These are phyloP conservation scores for Tetracentron sinense DNA, from an alignment of 164 flowering plant species.

Conservation along the genomic window DNA sequence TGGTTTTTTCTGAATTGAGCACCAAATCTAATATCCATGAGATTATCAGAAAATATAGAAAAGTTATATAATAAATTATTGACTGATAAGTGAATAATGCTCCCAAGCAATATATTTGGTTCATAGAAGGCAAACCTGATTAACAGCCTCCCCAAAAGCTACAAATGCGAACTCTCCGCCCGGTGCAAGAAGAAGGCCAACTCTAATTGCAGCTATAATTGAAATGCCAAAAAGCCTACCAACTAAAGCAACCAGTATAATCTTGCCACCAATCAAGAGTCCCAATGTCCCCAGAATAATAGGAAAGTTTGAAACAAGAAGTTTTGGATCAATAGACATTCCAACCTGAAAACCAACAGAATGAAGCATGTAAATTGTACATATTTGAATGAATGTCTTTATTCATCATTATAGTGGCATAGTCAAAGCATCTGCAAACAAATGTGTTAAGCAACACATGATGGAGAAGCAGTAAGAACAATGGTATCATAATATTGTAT, in stretches of 20 bases:
- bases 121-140: slow-evolving; percentile 59
- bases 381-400: neutral
- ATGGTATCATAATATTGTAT: no score
- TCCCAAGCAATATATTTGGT: slow-evolving; percentile 7
- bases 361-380: neutral
- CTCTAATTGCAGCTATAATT: slow-evolving; percentile 83
- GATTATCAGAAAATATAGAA: no score
- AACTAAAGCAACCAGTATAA: slow-evolving; percentile 70
- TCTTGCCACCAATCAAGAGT: slow-evolving; percentile 83
- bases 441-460: no score
- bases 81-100: no score
- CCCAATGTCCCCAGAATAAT: slow-evolving; percentile 68
- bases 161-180: slow-evolving; percentile 99
- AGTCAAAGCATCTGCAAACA: neutral
- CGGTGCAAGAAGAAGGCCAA: slow-evolving; percentile 98
- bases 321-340: slow-evolving; percentile 98
- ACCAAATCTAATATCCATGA: no score
- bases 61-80: neutral
- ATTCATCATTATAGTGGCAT: neutral
- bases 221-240: slow-evolving; percentile 90
- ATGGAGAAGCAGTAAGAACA: no score
- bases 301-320: slow-evolving; percentile 86
- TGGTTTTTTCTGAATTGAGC: no score
- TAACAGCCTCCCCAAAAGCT: slow-evolving; percentile 99
- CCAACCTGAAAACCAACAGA: slow-evolving; percentile 72